Percentiles rank a stretch among this genome's conserved stretches.
Conservation (phyloP, 2,329 filamentous ascomycete species). For the Fusarium sp. region DNA sequence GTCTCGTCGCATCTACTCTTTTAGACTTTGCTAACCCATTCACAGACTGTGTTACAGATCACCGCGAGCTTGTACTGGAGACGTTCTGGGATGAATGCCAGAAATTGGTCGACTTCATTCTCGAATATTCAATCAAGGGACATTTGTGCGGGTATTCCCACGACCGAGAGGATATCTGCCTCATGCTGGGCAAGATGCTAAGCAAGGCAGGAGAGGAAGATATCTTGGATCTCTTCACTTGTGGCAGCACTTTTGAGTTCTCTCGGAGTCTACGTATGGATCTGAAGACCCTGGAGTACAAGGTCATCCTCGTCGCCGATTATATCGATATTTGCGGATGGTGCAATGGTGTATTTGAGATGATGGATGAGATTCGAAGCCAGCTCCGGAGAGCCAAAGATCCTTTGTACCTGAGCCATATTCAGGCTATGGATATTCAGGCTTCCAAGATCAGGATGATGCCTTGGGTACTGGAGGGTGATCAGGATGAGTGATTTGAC, state of each 20-base stretch:
- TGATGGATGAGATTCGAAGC: neutral
- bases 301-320: neutral
- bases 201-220: conserved; percentile 13
- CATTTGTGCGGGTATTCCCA: neutral
- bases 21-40: neutral
- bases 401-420: conserved; percentile 12
- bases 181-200: conserved; percentile 24
- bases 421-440: conserved; percentile 2
- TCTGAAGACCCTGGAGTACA: neutral
- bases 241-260: neutral
- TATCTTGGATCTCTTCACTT: conserved; percentile 18
- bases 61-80: conserved; percentile 9
- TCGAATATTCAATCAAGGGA: conserved; percentile 4
- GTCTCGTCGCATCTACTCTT: neutral
- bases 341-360: neutral
- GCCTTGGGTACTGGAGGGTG: neutral
- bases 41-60: conserved; percentile 18
- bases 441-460: conserved; percentile 16
- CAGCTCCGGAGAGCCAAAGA: neutral
- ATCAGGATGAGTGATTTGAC: neutral
- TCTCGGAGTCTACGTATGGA: neutral
- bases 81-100: conserved; percentile 20
- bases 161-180: neutral
- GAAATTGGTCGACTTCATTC: neutral
- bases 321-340: conserved; percentile 17